Base-by-base conservation (phyloP, 2,329 filamentous ascomycete species). In the Pseudopithomyces maydicus region DNA sequence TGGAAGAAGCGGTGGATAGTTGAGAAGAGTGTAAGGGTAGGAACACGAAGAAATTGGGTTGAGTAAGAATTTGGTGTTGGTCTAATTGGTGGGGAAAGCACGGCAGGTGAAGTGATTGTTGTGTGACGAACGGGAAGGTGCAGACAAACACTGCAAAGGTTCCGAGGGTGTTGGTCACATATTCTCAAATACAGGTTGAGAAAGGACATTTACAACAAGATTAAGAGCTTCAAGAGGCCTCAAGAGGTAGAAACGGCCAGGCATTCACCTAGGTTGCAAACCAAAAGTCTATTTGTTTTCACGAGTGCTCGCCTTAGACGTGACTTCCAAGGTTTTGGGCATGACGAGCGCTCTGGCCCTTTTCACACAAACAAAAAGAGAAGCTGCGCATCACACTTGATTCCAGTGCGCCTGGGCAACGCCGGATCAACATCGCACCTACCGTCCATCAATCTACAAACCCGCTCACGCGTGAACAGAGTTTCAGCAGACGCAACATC, bases 41-140 rank as follows among this genome's bases (percentile, higher is more conserved):
- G 20, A 11, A 11, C 15, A 20, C 15, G 4, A 12, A 39, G n/a
- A 5, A 33, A 36, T 42, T 20, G 11, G 4, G 10, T 6, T 15
- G n/a, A 8, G 14, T 32, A 22, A 14, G 32, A 17, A n/a, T 12
- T 10, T 8, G 35, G 14, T 15, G 17, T 35, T 41, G 6, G 38
- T 15, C 26, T 42, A 26, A 23, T 20, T 35, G 47, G 22, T 26
- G 15, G 22, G 36, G 47, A 50, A 50, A 36, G 38, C 29, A 22
- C 48, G 26, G 20, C 23, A 17, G 47, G 26, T 51, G 48, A 42
- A 51, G 26, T 51, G 48, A 22, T 51, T n/a, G 38, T 43, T 43
- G 48, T 33, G 36, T 23, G 23, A 43, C 48, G n/a, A 23, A 51
- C 23, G 36, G 48, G 36, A 51, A 51, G 15, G 48, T 10, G 38